These are phyloP conservation scores for Aspergillus sp. DNA, from an alignment of 2,329 filamentous ascomycete species.

Conservation along the genomic window DNA sequence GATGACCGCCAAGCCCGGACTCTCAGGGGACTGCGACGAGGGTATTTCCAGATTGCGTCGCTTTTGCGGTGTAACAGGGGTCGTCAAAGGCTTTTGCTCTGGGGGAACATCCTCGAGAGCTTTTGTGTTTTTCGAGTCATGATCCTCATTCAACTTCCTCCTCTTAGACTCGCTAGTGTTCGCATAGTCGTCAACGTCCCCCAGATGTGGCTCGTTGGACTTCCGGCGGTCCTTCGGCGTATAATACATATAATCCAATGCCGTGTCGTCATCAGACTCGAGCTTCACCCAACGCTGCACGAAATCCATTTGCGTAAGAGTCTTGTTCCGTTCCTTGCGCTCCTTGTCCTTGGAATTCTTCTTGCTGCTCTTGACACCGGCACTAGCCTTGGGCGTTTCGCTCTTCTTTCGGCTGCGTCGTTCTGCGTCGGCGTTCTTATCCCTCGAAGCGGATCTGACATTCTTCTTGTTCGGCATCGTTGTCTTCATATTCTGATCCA, in stretches of 20 bases:
- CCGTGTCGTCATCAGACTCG: constrained; percentile 25
- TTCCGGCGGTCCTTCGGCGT: constrained; percentile 7
- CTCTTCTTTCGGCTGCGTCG: constrained; percentile 6
- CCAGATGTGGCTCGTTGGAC: neutral
- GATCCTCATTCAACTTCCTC: constrained; percentile 11
- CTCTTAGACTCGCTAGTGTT: constrained; percentile 11
- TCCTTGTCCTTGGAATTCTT: constrained; percentile 15
- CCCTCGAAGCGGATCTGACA: constrained; percentile 1
- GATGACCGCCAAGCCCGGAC: constrained; percentile 28
- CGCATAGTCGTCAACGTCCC: neutral
- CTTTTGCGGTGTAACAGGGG: constrained; percentile 27
- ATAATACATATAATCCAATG: constrained; percentile 23
- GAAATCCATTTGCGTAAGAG: constrained; percentile 36
- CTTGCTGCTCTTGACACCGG: constrained; percentile 11
- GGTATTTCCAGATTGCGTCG: constrained; percentile 25
- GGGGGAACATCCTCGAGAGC: neutral
- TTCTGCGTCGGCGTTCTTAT: constrained; percentile 3
- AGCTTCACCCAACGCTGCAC: constrained; percentile 27
- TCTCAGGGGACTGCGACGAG: constrained; percentile 36
- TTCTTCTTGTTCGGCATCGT: constrained; percentile 12
- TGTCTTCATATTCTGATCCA: constrained; percentile 6
- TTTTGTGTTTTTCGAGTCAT: constrained; percentile 4
- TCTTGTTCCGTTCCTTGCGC: constrained; percentile 23
- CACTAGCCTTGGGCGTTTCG: constrained; percentile 13
- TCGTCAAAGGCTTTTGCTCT: neutral